Conservation (phyloP, 176 grass and related monocot species). For the Triticum timopheevii region DNA sequence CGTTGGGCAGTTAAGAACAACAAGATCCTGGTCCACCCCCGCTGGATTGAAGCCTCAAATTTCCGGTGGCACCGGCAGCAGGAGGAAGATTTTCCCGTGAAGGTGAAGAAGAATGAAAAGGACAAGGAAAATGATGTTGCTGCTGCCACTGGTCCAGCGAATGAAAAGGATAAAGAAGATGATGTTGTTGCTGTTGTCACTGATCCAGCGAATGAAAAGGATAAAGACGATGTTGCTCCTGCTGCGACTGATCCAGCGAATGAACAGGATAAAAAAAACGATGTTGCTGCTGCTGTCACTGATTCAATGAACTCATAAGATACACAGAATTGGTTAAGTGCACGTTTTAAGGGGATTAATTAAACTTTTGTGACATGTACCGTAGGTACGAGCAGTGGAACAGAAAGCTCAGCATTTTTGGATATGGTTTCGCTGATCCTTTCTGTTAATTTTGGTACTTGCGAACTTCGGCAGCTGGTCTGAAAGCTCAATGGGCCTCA, state of each 20-base stretch:
- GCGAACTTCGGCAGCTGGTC: neutral
- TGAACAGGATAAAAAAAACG: neutral
- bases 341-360: neutral
- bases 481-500: neutral
- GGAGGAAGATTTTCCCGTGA: constrained; percentile 63
- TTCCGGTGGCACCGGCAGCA: constrained; percentile 59
- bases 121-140: neutral
- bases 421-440: neutral
- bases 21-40: constrained; percentile 72
- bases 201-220: neutral
- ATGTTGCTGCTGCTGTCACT: neutral
- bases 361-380: neutral
- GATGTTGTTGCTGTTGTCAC: neutral
- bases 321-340: neutral
- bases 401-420: neutral
- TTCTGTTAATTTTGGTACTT: neutral
- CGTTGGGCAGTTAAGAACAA: constrained; percentile 57
- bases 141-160: neutral
- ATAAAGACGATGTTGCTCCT: neutral
- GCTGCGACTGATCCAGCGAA: neutral
- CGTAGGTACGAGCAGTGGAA: neutral
- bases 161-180: neutral
- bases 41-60: constrained; percentile 74
- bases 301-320: neutral
- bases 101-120: constrained; percentile 27